Conservation (phyloP, 495 filamentous ascomycete genomes). For the Hyaloscypha finlandica region DNA sequence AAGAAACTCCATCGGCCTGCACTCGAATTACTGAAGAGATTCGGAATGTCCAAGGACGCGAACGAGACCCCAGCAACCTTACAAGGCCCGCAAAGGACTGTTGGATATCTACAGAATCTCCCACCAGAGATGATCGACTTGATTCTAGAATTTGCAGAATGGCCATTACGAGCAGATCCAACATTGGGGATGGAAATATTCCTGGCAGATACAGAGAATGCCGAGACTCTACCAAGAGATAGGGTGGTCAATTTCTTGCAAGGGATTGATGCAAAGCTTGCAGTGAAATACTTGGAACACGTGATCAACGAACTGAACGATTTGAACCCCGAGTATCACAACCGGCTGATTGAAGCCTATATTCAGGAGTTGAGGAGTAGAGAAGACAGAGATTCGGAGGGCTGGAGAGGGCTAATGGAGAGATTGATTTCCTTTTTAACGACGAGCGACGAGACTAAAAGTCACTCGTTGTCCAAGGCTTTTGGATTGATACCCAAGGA, state of each 20-base stretch:
- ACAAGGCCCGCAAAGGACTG: slow-evolving; percentile 80
- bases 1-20: slow-evolving; percentile 92
- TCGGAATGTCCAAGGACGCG: slow-evolving; percentile 72
- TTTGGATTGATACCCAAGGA: slow-evolving; percentile 74
- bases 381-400: slow-evolving; percentile 46
- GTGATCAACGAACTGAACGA: slow-evolving; percentile 87
- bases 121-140: slow-evolving; percentile 86
- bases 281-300: slow-evolving; percentile 87
- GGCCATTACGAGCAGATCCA: slow-evolving; percentile 75
- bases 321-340: slow-evolving; percentile 81
- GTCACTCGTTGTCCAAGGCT: slow-evolving; percentile 69
- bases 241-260: slow-evolving; percentile 74
- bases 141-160: slow-evolving; percentile 87
- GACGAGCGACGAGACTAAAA: slow-evolving; percentile 63
- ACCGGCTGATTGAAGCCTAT: slow-evolving; percentile 76
- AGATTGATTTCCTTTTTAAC: slow-evolving; percentile 74
- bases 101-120: slow-evolving; percentile 87
- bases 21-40: slow-evolving; percentile 76
- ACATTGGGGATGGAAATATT: slow-evolving; percentile 94
- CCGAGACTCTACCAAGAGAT: slow-evolving; percentile 81
- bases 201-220: slow-evolving; percentile 90
- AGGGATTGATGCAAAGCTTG: slow-evolving; percentile 65
- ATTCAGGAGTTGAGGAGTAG: slow-evolving; percentile 59
- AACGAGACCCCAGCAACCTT: slow-evolving; percentile 65
- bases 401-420: slow-evolving; percentile 57